Base-by-base conservation (phyloP, 140 eudicot genomes). In the Anethum foeniculum region DNA sequence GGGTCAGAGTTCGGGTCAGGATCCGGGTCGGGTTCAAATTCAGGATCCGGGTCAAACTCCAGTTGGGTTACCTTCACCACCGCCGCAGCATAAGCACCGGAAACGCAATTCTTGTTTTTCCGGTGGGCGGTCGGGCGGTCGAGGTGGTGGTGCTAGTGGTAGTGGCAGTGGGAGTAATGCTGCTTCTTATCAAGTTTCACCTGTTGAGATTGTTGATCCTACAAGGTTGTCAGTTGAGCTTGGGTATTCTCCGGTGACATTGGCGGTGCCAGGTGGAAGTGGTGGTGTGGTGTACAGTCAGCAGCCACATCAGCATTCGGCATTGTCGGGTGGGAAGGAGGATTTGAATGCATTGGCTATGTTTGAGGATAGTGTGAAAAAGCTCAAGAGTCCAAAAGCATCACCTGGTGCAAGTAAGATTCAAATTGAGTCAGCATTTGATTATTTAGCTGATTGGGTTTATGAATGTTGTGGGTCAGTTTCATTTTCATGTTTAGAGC, bases 331-430 rank as follows among this genome's bases (percentile, higher is more conserved):
- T 30, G 97, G 97, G 34, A 90, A 84, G 77, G 93, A 95, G 44
- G 99, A 93, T 86, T 91, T 95, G 82, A 93, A 93, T 10, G 96
- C 97, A 38, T 81, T 91, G 39, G 97, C 97, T 15, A 90, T 89
- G 95, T 77, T 95, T 46, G 99, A 95, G 83, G 97, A 95, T 52
- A 95, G 99, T 85, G 95, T 95, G 30, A 95, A 93, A 86, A 91
- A 89, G 84, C 82, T 95, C 0, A 95, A 93, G 81, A 89, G 93
- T 39, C 97, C 97, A 11, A 91, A 93, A 85, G 69, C 97, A 14
- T 88, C 97, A 6, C 92, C 97, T 41, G 92, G 92, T 28, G 95
- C 87, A 46, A 95, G 85, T 80, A 91, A 90, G 81, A 78, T 88
- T 36, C 97, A 95, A 80, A 85, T 89, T 52, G 97, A 91, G 28